These are phyloP conservation scores for Oxyria digyna DNA, from an alignment of 148 eudicot genomes.

Conservation along the genomic window DNA sequence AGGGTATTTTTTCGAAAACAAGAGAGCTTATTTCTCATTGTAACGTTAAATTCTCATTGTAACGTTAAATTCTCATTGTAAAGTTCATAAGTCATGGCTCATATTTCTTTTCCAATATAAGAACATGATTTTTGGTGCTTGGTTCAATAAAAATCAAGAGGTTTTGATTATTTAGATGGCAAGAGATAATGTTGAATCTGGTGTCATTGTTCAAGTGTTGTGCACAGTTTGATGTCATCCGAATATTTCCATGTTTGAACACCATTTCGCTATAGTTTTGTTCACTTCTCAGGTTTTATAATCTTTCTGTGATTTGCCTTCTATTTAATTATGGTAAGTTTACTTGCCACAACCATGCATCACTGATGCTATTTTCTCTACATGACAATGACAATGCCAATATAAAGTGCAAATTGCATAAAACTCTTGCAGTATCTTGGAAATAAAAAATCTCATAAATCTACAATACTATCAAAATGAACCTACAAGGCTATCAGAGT, in stretches of 20 bases:
- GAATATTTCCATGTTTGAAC: constrained; percentile 68
- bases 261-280: constrained; percentile 88
- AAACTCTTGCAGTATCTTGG: neutral
- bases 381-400: neutral
- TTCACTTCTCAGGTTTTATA: constrained; percentile 71
- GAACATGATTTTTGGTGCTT: too few relatives aligned
- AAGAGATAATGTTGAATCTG: neutral
- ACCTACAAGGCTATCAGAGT: too few relatives aligned
- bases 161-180: neutral
- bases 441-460: too few relatives aligned
- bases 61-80: too few relatives aligned
- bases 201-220: constrained; percentile 44
- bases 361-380: neutral
- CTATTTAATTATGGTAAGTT: neutral
- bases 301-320: neutral
- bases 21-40: too few relatives aligned
- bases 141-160: neutral
- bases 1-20: too few relatives aligned
- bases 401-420: neutral
- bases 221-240: constrained; percentile 98
- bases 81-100: too few relatives aligned
- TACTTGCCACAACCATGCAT: neutral
- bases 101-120: too few relatives aligned
- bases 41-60: too few relatives aligned
- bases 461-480: too few relatives aligned